These are phyloP conservation scores for Hepatocystis sp. DNA, from an alignment of 169 alveolate species.

Conservation along the genomic window DNA sequence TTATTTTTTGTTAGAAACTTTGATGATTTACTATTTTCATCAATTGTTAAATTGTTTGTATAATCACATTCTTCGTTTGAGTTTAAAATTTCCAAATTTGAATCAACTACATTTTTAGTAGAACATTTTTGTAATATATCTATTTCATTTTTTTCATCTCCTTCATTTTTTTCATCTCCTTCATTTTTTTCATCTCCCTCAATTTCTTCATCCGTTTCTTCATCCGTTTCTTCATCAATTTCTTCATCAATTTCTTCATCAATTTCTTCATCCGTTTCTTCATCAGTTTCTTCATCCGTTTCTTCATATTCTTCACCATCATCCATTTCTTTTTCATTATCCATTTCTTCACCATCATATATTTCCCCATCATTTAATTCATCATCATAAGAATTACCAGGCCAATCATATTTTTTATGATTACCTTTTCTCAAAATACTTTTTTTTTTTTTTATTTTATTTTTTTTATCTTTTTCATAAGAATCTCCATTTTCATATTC, in stretches of 20 bases:
- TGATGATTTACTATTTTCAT: too few species aligned
- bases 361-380: too few species aligned
- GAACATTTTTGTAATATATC: too few species aligned
- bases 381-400: too few species aligned
- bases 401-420: too few species aligned
- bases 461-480: conserved; percentile 3
- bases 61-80: too few species aligned
- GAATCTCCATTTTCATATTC: not conserved
- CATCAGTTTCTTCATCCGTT: not conserved
- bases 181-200: not conserved
- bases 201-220: conserved; percentile 1
- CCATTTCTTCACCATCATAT: not conserved
- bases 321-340: conserved; percentile 1
- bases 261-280: not conserved
- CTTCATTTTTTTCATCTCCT: not conserved
- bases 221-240: not conserved
- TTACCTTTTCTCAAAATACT: too few species aligned
- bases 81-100: too few species aligned
- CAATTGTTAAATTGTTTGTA: too few species aligned
- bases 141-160: conserved; percentile 1
- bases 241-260: not conserved
- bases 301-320: conserved; percentile 5
- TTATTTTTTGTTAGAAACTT: too few species aligned
- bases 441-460: not conserved
- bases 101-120: too few species aligned